These are phyloP conservation scores for Croton laevigatus DNA, from an alignment of 441 rosid species.

Conservation along the genomic window DNA sequence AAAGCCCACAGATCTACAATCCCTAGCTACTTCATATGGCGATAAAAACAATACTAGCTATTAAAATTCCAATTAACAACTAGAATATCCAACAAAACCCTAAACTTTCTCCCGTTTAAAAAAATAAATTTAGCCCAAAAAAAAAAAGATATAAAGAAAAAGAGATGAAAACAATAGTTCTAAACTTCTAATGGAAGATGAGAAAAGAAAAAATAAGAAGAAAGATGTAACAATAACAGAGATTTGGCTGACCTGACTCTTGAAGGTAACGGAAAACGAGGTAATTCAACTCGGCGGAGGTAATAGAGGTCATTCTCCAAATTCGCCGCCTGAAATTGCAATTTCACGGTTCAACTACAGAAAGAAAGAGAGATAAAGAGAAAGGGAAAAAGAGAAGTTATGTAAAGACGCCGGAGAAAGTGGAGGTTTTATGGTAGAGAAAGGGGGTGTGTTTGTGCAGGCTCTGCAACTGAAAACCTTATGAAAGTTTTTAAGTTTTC, in stretches of 20 bases:
- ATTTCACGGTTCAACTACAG: not conserved
- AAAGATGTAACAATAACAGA: not conserved
- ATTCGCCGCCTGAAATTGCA: slow-evolving; percentile 11
- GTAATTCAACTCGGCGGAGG: slow-evolving; percentile 81
- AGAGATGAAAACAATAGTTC: not conserved
- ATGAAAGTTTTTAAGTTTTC: no score
- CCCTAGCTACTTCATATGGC: slow-evolving; percentile 1
- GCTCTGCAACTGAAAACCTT: slow-evolving; percentile 17
- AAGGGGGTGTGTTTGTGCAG: not conserved
- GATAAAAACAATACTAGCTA: not conserved
- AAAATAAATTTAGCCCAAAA: not conserved
- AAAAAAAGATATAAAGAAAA: not conserved
- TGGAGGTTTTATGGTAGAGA: slow-evolving; percentile 13
- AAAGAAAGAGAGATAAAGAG: not conserved
- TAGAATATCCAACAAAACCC: slow-evolving; percentile 19
- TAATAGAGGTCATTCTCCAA: slow-evolving; percentile 60
- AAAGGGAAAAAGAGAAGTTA: not conserved
- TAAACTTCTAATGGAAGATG: not conserved
- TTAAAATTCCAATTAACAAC: not conserved
- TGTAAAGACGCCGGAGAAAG: slow-evolving; percentile 13
- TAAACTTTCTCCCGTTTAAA: not conserved
- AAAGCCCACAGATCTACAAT: slow-evolving; percentile 22
- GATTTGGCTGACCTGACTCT: slow-evolving; percentile 63
- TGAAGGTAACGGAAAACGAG: slow-evolving; percentile 94
- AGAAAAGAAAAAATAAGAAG: not conserved